Conservation (phyloP, 441 rosid species). For the Daphne laureola region DNA sequence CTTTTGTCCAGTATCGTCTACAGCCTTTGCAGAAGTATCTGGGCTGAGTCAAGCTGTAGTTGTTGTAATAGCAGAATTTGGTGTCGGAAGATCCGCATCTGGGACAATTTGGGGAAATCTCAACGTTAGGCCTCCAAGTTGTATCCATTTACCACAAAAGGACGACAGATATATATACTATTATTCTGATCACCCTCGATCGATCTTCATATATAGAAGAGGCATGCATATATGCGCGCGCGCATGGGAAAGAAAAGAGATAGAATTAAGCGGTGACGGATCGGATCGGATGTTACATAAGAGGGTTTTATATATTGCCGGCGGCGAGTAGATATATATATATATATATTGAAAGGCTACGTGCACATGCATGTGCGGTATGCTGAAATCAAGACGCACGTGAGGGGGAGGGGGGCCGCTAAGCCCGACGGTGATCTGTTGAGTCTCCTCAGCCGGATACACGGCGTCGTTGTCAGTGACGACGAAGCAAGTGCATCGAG, state of each 20-base stretch:
- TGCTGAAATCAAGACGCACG: background rate
- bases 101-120: conserved; percentile 52
- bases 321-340: no score
- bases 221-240: no score
- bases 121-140: conserved; percentile 44
- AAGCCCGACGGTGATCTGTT: conserved; percentile 24
- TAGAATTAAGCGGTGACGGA: background rate
- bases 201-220: background rate
- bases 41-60: conserved; percentile 66
- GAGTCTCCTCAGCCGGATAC: conserved; percentile 32
- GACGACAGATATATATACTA: no score
- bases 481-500: conserved; percentile 45
- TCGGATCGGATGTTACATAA: no score
- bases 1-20: conserved; percentile 71
- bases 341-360: no score
- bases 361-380: no score
- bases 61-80: conserved; percentile 70
- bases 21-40: conserved; percentile 72
- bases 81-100: conserved; percentile 65
- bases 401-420: conserved; percentile 24
- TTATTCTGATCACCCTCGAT: no score
- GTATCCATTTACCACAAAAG: conserved; percentile 31
- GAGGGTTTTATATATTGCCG: no score
- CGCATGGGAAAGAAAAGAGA: conserved; percentile 10
- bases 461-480: conserved; percentile 33